Evolutionary conservation across 495 filamentous ascomycete genomes (phyloP).

Genomic region (Aspergillus coremiiformis): DNA sequence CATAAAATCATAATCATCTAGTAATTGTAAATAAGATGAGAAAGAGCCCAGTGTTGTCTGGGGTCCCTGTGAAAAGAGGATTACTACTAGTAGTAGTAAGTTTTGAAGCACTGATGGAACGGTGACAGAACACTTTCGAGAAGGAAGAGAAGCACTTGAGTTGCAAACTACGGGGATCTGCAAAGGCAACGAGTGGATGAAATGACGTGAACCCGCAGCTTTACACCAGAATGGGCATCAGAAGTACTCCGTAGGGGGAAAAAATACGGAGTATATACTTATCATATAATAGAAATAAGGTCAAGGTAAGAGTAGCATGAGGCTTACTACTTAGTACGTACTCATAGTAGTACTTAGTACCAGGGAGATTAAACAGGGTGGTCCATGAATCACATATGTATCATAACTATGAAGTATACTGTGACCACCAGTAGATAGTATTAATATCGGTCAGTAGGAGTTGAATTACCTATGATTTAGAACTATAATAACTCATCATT

Average conservation of each 20-base stretch:
- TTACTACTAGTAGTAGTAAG: too few relatives aligned
- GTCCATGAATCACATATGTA: too few relatives aligned
- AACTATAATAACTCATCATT: not conserved
- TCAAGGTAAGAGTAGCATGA: not conserved
- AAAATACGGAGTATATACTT: not conserved
- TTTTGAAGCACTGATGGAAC: not conserved
- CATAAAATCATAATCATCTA: not conserved
- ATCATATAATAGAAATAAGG: not conserved
- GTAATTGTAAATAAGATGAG: not conserved
- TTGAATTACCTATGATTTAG: not conserved
- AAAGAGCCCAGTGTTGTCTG: not conserved
- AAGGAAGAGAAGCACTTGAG: not conserved
- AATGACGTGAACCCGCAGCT: slow-evolving; percentile 9
- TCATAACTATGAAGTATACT: too few relatives aligned
- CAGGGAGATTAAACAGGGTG: not conserved
- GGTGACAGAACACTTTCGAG: not conserved
- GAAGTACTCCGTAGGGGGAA: not conserved
- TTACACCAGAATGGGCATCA: not conserved
- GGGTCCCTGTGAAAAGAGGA: not conserved
- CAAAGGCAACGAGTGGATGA: slow-evolving; percentile 1
- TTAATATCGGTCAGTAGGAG: too few relatives aligned
- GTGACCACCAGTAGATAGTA: too few relatives aligned
- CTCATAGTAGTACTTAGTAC: too few relatives aligned
- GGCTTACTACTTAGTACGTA: too few relatives aligned
- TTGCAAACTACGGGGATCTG: slow-evolving; percentile 2